Base-by-base conservation (phyloP, 2,329 filamentous ascomycete genomes). In the Teratosphaeria epicoccoides region DNA sequence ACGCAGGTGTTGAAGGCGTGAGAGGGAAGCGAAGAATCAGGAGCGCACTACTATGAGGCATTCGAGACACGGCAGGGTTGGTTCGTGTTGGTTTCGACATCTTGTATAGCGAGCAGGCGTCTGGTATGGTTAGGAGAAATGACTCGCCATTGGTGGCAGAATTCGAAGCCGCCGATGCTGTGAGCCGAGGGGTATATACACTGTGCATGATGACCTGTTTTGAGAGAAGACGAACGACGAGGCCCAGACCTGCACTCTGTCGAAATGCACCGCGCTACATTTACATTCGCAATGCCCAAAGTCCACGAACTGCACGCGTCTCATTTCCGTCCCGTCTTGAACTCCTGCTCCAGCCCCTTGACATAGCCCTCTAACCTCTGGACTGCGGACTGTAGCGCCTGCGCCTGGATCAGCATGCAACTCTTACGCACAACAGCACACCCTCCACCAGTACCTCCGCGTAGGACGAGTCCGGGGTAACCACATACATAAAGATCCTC, bases 401-500 rank as follows among this genome's bases (percentile, higher is more conserved):
- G 60, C 6, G 6, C 24, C 29, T 52, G 14, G 48, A 29, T 52
- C 46, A 28, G 24, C 40, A 47, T 6, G 26, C 12, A 9, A 6
- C 24, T 14, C 9, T n/a, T 24, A n/a, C n/a, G n/a, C n/a, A n/a
- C n/a, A n/a, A n/a, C n/a, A n/a, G n/a, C n/a, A n/a, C n/a, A n/a
- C n/a, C n/a, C n/a, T n/a, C n/a, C n/a, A n/a, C n/a, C n/a, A n/a
- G n/a, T n/a, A n/a, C n/a, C n/a, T n/a, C n/a, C n/a, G n/a, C n/a
- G n/a, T n/a, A n/a, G n/a, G n/a, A n/a, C n/a, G n/a, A n/a, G n/a
- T n/a, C n/a, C n/a, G n/a, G n/a, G n/a, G n/a, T n/a, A n/a, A n/a
- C n/a, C n/a, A 23, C 28, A n/a, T 80, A 96, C 91, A 72, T 91
- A 91, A 69, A 97, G 95, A 72, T 97, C 91, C 73, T 95, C 89